Conservation (phyloP, 495 filamentous ascomycete species). For the Lindgomyces ingoldianus region DNA sequence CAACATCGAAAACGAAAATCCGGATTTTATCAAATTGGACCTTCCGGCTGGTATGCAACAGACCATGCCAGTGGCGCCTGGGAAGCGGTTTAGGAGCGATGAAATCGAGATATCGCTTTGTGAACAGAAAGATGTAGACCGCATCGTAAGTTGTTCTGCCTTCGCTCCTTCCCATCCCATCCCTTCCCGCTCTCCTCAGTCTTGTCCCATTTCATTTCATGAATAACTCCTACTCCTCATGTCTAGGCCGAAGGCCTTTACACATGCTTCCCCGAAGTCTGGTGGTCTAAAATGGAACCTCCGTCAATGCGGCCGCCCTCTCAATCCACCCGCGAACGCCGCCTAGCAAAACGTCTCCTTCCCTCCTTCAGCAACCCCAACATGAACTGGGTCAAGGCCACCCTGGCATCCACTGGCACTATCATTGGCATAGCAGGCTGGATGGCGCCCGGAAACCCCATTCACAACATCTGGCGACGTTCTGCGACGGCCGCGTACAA, state of each 20-base stretch:
- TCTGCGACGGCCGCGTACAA: slow-evolving; percentile 14
- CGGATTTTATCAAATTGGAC: slow-evolving; percentile 12
- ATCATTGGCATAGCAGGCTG: slow-evolving; percentile 25
- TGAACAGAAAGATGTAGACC: slow-evolving; percentile 2
- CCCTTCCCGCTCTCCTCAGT: not conserved
- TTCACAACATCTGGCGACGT: slow-evolving; percentile 14
- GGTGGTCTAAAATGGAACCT: slow-evolving; percentile 18
- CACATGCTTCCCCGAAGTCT: slow-evolving; percentile 6
- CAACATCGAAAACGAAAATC: not conserved
- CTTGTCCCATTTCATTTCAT: too few species aligned
- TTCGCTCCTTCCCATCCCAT: not conserved
- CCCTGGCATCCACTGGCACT: not conserved
- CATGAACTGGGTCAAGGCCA: slow-evolving; percentile 25
- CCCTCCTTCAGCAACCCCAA: slow-evolving; percentile 11
- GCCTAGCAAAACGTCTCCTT: slow-evolving; percentile 18
- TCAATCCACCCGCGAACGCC: slow-evolving; percentile 5
- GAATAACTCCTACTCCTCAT: too few species aligned
- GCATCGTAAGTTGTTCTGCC: slow-evolving; percentile 1
- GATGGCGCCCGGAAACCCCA: slow-evolving; percentile 9
- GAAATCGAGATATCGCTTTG: slow-evolving; percentile 10
- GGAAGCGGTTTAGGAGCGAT: not conserved
- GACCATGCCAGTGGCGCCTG: slow-evolving; percentile 8
- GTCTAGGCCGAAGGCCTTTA: slow-evolving; percentile 26
- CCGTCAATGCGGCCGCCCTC: slow-evolving; percentile 8
- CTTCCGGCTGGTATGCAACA: not conserved